Percentiles rank a stretch among this genome's conserved stretches.
Conservation (phyloP, 2,329 filamentous ascomycete genomes). For the Fusarium bactridioides region DNA sequence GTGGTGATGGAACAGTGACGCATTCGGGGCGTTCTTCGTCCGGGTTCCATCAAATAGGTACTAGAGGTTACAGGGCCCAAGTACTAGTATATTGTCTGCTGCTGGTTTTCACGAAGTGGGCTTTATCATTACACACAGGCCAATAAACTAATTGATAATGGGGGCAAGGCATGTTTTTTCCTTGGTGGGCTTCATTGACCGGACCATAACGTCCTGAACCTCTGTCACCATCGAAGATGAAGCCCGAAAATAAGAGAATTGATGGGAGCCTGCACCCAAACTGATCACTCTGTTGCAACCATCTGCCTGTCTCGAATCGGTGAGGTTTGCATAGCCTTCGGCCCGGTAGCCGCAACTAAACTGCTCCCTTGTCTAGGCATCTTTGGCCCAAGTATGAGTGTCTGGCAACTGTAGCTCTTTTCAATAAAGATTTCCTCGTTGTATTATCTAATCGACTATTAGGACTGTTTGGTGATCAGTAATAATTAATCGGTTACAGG, state of each 20-base stretch:
- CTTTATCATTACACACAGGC: constrained; percentile 7
- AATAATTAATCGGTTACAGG: background rate
- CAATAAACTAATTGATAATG: constrained; percentile 23
- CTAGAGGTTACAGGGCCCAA: background rate
- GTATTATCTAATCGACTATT: background rate
- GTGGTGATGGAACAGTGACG: constrained; percentile 26
- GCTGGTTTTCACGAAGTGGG: constrained; percentile 22
- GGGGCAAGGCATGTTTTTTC: constrained; percentile 29
- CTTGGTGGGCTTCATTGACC: constrained; percentile 32
- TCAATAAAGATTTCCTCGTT: background rate
- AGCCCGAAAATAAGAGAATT: background rate
- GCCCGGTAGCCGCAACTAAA: constrained; percentile 19
- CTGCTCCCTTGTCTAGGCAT: background rate
- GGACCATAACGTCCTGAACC: constrained; percentile 31
- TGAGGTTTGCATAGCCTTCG: constrained; percentile 9
- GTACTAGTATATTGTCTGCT: constrained; percentile 4
- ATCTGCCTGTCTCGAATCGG: constrained; percentile 1
- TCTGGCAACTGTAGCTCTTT: background rate
- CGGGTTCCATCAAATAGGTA: background rate
- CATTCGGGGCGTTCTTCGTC: constrained; percentile 11
- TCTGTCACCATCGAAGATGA: constrained; percentile 3
- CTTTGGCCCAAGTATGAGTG: no score
- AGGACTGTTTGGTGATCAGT: background rate
- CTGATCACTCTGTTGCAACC: constrained; percentile 5
- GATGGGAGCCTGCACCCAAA: background rate